Evolutionary conservation across 257 asterid species (phyloP), one percentile per base, ranked within the genome.

Genomic region (Ajuga chamaepitys): DNA sequence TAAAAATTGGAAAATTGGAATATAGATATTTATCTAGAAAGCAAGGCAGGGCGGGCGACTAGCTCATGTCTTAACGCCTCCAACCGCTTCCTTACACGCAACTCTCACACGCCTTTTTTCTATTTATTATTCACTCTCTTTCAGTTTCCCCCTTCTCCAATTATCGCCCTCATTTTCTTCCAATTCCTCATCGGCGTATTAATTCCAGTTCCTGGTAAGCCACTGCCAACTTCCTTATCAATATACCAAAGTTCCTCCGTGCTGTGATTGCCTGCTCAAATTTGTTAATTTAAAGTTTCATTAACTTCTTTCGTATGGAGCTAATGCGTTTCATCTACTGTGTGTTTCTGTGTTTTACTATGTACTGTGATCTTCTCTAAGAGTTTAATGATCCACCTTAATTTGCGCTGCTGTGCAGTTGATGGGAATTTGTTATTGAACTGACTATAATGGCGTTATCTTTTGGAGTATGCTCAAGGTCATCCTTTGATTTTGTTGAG

Each of bases 81-180:
- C n/a, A 34, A 59, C 68, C 82, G 58, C 80, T 66, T 74, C 32
- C 87, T 71, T 50, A 10, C 96, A 91, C 97, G 97, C 97, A 70
- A 70, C 72, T 37, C 56, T 64, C 98, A 62, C 89, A 77, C 89
- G 80, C 95, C 46, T 41, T 34, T 11, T 48, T 61, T 20, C 75
- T 62, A 30, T 66, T 16, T 70, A 62, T 20, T 26, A 9, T 34
- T 47, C 62, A 3, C 14, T 16, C 44, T 13, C 1, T 32, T 56
- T 32, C 9, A 56, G 38, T 56, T 28, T 28, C 37, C 68, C 46
- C 61, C 38, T 56, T n/a, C n/a, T n/a, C 66, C 46, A 18, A 4
- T 46, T 68, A 40, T 30, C 70, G 32, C 47, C 63, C 9, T 56
- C 7, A 72, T 30, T 28, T 54, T 41, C 35, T 37, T 24, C 69